A percentile compares a stretch with the other conserved stretches of the same genome.
Conservation (phyloP, 306 rosid species). For the Prunus salicina region DNA sequence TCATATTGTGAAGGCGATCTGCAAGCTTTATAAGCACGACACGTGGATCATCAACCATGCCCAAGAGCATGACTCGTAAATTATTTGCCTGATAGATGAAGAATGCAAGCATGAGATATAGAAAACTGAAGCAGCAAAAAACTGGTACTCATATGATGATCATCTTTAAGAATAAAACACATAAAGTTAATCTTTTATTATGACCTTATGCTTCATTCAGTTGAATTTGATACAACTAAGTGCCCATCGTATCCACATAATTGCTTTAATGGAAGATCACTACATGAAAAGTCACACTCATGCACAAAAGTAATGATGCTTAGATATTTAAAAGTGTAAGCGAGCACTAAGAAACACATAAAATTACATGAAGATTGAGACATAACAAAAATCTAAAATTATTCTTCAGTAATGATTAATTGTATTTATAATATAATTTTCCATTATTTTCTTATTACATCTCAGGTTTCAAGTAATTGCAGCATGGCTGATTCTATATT, state of each 20-base stretch:
- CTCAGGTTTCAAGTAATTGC: not conserved
- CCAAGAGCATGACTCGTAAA: constrained; percentile 92
- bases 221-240: constrained; percentile 14
- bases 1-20: constrained; percentile 98
- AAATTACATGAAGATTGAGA: not conserved
- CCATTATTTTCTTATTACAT: not conserved
- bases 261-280: constrained; percentile 14
- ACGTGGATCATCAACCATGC: constrained; percentile 99
- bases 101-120: constrained; percentile 37
- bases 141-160: constrained; percentile 9
- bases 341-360: not conserved
- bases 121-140: constrained; percentile 26
- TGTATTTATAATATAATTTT: not conserved
- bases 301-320: not conserved
- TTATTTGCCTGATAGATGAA: constrained; percentile 72
- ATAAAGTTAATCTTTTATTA: not conserved
- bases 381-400: not conserved
- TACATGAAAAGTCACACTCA: not conserved
- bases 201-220: constrained; percentile 1
- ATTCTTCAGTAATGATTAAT: not conserved
- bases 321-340: not conserved
- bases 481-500: not conserved
- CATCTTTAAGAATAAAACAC: not conserved
- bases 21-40: constrained; percentile 99
- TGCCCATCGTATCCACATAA: not conserved